Base-by-base conservation (phyloP, 257 asterid genomes). In the Scutellaria baicalensis region DNA sequence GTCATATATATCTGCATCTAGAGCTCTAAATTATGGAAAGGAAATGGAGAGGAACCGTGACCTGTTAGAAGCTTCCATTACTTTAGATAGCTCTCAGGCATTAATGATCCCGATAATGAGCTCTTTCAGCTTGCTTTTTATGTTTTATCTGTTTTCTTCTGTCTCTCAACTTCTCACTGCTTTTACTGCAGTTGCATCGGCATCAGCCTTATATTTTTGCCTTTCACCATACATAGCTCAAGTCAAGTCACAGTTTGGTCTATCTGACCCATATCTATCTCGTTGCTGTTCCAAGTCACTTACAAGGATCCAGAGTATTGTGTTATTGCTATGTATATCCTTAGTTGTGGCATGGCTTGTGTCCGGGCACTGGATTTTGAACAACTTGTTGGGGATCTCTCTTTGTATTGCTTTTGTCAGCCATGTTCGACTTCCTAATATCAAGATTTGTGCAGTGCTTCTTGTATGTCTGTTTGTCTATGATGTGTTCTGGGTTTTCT, bases 401-500 rank as follows among this genome's bases (percentile, higher is more conserved):
- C 93, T 93, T n/a, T 91, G 99, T 72, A 79, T 91, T 36, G 97
- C 97, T 50, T 93, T 93, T 78, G 99, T 93, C 65, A 91, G 99
- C 85, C 99, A 93, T 71, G 95, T 93, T 61, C 96, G 97, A 63
- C 88, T 93, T 54, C 99, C 97, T 36, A 93, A 93, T 77, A 93
- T 93, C 84, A 93, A 91, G 85, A 89, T 87, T 39, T 93, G 99
- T 60, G 95, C 96, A 16, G 85, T 86, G 87, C 95, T 93, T 55
- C 97, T 93, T 38, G 70, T 64, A 40, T 91, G 99, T 72, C 81
- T 93, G 80, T 93, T 93, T 64, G 85, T 93, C 45, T 93, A 93
- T 51, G 99, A 91, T 77, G 78, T 93, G 67, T 93, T 93, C 75
- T 93, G 99, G 99, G 99, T 93, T 66, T 93, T 91, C 79, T 93